Evolutionary conservation across 345 rosid species (phyloP).

Genomic region (Boechera stricta): DNA sequence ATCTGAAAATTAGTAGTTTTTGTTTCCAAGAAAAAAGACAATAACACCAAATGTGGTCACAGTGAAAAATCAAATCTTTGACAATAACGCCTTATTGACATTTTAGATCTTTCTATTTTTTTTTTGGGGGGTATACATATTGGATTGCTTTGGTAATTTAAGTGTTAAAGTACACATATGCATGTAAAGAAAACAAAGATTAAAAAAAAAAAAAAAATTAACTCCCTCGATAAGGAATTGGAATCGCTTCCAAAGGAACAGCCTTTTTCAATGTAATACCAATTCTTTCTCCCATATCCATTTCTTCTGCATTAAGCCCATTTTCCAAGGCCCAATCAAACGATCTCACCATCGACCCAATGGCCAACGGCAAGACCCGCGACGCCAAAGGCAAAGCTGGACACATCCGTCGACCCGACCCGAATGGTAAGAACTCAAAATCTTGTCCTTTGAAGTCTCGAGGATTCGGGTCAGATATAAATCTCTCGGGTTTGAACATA

Average conservation of each 20-base stretch:
- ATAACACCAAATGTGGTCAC: neutral
- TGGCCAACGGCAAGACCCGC: constrained; percentile 62
- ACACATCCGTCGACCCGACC: constrained; percentile 88
- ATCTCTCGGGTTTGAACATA: constrained; percentile 72
- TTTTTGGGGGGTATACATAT: neutral
- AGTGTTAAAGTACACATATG: neutral
- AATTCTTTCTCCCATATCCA: constrained; percentile 76
- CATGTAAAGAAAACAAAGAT: neutral
- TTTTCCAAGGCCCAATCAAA: constrained; percentile 67
- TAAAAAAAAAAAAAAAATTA: neutral
- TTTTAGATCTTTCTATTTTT: neutral
- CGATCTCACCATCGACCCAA: constrained; percentile 63
- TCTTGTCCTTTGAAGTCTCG: constrained; percentile 69
- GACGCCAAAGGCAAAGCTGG: constrained; percentile 77
- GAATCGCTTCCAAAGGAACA: constrained; percentile 64
- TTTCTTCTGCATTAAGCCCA: constrained; percentile 52
- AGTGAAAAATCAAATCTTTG: too few relatives aligned
- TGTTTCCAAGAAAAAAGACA: neutral
- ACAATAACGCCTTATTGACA: neutral
- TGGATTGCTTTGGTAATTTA: neutral
- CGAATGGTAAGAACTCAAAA: constrained; percentile 78
- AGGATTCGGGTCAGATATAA: constrained; percentile 48
- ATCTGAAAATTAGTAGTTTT: too few relatives aligned
- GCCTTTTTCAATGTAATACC: constrained; percentile 69
- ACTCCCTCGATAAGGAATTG: constrained; percentile 48